A percentile compares a stretch with the other conserved stretches of the same genome.
These are phyloP conservation scores for Solanum rostratum DNA, from an alignment of 257 asterid species.

Conservation along the genomic window DNA sequence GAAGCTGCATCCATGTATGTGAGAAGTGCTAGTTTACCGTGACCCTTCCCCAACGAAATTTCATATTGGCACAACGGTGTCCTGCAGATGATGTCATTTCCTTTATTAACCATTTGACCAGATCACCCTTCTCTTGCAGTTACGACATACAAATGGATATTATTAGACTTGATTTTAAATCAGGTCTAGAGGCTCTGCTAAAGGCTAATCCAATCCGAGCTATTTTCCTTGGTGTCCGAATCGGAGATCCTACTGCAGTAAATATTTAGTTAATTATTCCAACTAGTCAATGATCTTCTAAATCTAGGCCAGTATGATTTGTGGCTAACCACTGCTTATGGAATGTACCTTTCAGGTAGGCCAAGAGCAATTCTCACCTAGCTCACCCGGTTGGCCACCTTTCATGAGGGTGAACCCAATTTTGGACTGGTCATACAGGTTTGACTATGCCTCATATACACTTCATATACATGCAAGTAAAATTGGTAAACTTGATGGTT, in stretches of 20 bases:
- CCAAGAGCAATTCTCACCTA: constrained; percentile 91
- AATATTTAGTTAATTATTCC: constrained; percentile 1
- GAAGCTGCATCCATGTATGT: constrained; percentile 58
- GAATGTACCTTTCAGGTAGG: constrained; percentile 47
- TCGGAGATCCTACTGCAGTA: constrained; percentile 98
- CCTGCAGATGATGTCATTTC: neutral
- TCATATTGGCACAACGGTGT: neutral
- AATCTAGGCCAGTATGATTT: neutral
- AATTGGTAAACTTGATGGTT: neutral
- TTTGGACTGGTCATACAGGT: constrained; percentile 98
- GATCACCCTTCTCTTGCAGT: constrained; percentile 25
- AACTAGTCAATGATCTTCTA: neutral
- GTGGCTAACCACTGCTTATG: neutral
- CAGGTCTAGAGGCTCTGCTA: constrained; percentile 79
- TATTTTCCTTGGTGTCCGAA: constrained; percentile 88
- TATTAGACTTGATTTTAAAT: constrained; percentile 76
- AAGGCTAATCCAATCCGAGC: constrained; percentile 73
- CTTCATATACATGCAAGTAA: neutral
- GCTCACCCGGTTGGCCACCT: constrained; percentile 96
- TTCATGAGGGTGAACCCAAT: constrained; percentile 98
- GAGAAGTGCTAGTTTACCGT: neutral
- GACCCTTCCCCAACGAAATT: neutral
- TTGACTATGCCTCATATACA: neutral
- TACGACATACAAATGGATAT: constrained; percentile 76
- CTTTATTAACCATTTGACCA: constrained; percentile 8